Evolutionary conservation across 768 basidiomycete genomes (phyloP), one percentile per base, ranked within the genome.

Genomic region (Auricularia heimuer): DNA sequence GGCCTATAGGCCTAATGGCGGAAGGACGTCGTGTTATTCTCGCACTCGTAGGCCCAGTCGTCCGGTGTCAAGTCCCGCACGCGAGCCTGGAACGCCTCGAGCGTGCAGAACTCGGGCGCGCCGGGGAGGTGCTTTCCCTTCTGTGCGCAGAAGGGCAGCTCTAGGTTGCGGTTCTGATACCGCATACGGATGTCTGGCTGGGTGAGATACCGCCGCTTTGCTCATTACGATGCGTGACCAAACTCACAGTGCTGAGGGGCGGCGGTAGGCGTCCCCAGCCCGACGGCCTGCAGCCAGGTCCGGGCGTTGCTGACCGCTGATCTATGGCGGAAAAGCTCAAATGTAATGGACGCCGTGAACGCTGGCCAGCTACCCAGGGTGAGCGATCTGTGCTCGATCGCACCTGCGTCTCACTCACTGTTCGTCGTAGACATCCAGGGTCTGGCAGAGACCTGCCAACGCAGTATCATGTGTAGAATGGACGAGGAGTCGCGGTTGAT

Each of bases 371-470:
- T 85, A 11, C 42, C 10, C 47, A 12, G n/a, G 54, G 44, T 39
- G 12, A 67, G 61, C 39, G 58, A 45, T 54, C 8, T 35, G 63
- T 42, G 45, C 56, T 24, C 12, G 37, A 6, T 67, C 35, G 33
- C 63, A 34, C 33, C 58, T 21, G 21, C 34, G 45, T 37, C 44
- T 29, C 42, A 73, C 80, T 34, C 70, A 87, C 88, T 79, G 81
- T 3, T 88, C 82, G 67, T 92, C 88, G 72, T 83, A 90, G 3
- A 85, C 86, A 67, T 90, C 88, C 2, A 92, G 77, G 3, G 89
- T 87, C 33, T 78, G 76, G 54, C 81, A 81, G 39, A 90, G 69
- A 0, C 79, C 88, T 0, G 88, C 89, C 33, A 92, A 73, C 1
- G 84, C 81, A 3, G 88, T 87, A 71, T 91, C 90, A 68, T 90